phyloP scores from a whole-genome alignment of 2,329 filamentous ascomycete species.

The Ceratocystis variospora region DNA sequence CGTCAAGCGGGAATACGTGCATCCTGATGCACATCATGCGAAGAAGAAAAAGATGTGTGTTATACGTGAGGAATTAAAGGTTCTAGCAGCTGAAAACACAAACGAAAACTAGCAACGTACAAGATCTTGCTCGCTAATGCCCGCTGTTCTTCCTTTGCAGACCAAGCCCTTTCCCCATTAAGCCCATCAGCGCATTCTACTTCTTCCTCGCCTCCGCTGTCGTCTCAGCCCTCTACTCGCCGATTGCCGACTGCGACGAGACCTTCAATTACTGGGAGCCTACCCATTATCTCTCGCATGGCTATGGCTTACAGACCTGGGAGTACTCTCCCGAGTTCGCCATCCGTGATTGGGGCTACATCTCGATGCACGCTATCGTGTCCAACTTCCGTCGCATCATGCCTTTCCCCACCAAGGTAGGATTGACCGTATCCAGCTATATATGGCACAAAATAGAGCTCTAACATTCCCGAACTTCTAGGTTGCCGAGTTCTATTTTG shows the following conservation, averaged over 20 bases:
- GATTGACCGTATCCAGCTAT: not conserved
- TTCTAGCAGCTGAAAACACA: no score
- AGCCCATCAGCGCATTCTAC: constrained; percentile 66
- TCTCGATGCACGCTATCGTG: constrained; percentile 61
- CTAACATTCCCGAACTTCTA: constrained; percentile 21
- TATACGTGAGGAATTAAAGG: no score
- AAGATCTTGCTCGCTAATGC: not conserved
- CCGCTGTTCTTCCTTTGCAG: not conserved
- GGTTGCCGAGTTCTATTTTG: constrained; percentile 71
- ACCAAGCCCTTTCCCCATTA: constrained; percentile 35
- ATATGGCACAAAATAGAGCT: not conserved
- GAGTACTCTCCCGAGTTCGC: constrained; percentile 93
- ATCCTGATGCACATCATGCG: constrained; percentile 37
- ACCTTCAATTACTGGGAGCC: constrained; percentile 99
- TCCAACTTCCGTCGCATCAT: constrained; percentile 53
- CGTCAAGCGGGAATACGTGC: constrained; percentile 30
- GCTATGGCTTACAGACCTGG: constrained; percentile 93
- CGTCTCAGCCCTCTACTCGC: constrained; percentile 66
- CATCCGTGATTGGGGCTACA: constrained; percentile 90
- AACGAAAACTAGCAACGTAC: not conserved
- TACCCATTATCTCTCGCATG: constrained; percentile 82
- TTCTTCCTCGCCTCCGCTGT: constrained; percentile 61
- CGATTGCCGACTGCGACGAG: constrained; percentile 96
- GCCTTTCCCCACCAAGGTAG: constrained; percentile 46
- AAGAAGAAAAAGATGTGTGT: constrained; percentile 35